These are phyloP conservation scores for Esteya vermicola DNA, from an alignment of 2,329 filamentous ascomycete species.

Conservation along the genomic window DNA sequence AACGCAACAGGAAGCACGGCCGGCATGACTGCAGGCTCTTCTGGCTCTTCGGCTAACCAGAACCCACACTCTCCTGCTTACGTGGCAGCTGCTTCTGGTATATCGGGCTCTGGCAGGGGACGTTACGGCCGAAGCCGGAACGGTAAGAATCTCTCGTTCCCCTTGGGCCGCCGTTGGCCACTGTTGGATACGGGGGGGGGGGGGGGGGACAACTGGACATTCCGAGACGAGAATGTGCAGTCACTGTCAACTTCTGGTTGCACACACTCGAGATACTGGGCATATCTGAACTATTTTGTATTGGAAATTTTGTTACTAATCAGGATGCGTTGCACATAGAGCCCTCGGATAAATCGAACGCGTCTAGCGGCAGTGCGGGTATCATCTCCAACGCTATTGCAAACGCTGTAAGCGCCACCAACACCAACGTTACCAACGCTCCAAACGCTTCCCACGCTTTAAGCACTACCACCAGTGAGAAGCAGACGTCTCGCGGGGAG, in stretches of 20 bases:
- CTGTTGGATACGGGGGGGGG: constrained; percentile 47
- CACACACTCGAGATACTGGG: too few species aligned
- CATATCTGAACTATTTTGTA: too few species aligned
- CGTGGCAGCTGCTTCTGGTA: constrained; percentile 47
- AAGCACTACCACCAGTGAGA: too few species aligned
- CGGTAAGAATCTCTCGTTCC: too few species aligned
- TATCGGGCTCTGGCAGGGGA: constrained; percentile 75
- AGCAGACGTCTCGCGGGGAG: constrained; percentile 43
- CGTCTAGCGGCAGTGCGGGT: constrained; percentile 31
- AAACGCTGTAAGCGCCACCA: constrained; percentile 48
- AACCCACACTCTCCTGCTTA: too few species aligned
- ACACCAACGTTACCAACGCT: too few species aligned
- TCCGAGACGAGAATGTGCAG: constrained; percentile 30
- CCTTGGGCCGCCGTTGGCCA: constrained; percentile 45
- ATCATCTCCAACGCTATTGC: constrained; percentile 91
- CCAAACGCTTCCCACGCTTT: too few species aligned
- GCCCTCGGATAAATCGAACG: neutral
- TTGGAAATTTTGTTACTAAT: too few species aligned
- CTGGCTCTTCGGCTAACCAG: too few species aligned
- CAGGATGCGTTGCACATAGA: too few species aligned
- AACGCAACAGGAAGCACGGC: constrained; percentile 4
- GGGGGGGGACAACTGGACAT: constrained; percentile 40
- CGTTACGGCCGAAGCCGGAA: constrained; percentile 58
- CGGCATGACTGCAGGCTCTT: too few species aligned
- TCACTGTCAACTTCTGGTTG: too few species aligned